Evolutionary conservation across 495 filamentous ascomycete genomes (phyloP).

Genomic region (Penicillium nucicola): DNA sequence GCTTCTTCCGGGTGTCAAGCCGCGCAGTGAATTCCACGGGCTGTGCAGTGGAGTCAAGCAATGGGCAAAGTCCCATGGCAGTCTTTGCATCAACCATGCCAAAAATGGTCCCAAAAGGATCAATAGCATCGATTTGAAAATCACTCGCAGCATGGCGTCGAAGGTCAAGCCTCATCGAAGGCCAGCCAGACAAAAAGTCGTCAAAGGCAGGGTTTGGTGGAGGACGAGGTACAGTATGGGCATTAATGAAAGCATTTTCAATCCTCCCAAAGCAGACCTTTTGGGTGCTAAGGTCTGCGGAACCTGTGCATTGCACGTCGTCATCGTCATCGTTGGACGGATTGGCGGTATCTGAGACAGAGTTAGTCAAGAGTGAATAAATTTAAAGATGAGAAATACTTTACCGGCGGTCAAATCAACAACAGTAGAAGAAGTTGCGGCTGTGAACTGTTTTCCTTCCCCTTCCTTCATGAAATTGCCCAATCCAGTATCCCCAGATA

Average conservation of each 20-base stretch:
- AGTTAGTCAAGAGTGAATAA: not conserved
- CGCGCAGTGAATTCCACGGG: conserved; percentile 64
- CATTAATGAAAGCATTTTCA: conserved; percentile 64
- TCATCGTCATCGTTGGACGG: conserved; percentile 34
- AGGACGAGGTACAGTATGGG: conserved; percentile 64
- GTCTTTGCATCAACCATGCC: conserved; percentile 71
- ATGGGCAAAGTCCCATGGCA: conserved; percentile 60
- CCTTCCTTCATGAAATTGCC: conserved; percentile 62
- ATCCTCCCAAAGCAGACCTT: conserved; percentile 87
- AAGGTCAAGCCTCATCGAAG: conserved; percentile 67
- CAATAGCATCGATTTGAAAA: conserved; percentile 62
- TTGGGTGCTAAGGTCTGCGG: conserved; percentile 43
- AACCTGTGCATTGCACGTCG: conserved; percentile 43
- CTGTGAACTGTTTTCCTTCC: conserved; percentile 28
- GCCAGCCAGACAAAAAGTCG: conserved; percentile 52
- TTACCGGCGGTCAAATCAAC: conserved; percentile 66
- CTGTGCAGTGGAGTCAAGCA: conserved; percentile 62
- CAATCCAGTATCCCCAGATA: conserved; percentile 51
- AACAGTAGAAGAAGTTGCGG: conserved; percentile 30
- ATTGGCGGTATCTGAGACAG: conserved; percentile 15
- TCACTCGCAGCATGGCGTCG: conserved; percentile 50
- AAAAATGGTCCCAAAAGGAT: conserved; percentile 66
- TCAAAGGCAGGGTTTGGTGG: conserved; percentile 47
- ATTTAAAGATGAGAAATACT: not conserved
- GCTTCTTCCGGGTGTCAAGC: conserved; percentile 58